Evolutionary conservation across 2,329 filamentous ascomycete genomes (phyloP), one percentile per base, ranked within the genome.

Genomic region (Mycosphaerella sp.): DNA sequence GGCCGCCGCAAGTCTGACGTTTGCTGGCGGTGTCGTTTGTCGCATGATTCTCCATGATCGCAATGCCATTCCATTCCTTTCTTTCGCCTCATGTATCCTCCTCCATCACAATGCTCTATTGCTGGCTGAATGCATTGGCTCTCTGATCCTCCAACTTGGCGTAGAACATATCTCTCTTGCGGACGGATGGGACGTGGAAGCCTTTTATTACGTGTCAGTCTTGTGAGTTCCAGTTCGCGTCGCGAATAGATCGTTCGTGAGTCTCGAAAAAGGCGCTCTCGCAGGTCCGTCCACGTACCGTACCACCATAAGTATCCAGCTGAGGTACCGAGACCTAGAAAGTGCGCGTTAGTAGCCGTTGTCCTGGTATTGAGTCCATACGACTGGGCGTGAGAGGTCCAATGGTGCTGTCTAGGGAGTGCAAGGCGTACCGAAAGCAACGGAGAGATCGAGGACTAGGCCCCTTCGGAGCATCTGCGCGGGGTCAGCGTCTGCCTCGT

Each of bases 301-400:
- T 85, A 85, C 82, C 81, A 85, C 75, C 77, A 85, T 66, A 78
- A 75, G 71, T 84, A 85, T 62, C 80, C 82, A 68, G 75, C 74
- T 60, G 79, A 73, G 59, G 77, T 75, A 64, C 81, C 80, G 67
- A 84, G 78, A 70, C 80, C 80, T 83, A 50, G 52, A 12, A 59
- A 9, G 9, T 27, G 39, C 27, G n/a, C 36, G 46, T 45, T 30
- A 50, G 50, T 25, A 12, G 28, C 42, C 21, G 1, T 25, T 25
- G 21, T 25, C 21, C 21, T 34, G 21, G 32, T 35, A 34, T 18
- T 46, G 39, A 41, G 14, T 9, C 16, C 8, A 43, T 41, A n/a
- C 6, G 14, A 14, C 36, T 25, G 18, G 32, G n/a, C 8, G 13
- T 16, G 14, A 25, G 16, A 9, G n/a, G 16, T 16, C 32, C 34